phyloP scores from a whole-genome alignment of 2,329 filamentous ascomycete species.

The Xylariaceae sp. region DNA sequence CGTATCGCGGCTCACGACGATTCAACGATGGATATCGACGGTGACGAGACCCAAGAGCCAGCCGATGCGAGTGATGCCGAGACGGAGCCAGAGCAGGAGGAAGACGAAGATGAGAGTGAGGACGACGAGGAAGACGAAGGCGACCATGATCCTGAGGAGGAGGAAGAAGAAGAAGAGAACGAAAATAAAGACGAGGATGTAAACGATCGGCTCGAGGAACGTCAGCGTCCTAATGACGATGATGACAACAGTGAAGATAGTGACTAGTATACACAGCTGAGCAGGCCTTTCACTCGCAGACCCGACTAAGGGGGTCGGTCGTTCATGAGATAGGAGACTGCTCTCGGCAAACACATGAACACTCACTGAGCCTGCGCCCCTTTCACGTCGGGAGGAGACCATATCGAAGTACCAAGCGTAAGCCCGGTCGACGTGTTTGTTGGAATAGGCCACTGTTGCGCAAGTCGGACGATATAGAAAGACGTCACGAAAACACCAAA shows the following conservation, averaged over 20 bases:
- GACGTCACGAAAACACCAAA: too few species aligned
- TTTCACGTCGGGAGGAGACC: too few species aligned
- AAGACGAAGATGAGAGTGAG: constrained; percentile 42
- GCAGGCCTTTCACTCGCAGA: constrained; percentile 50
- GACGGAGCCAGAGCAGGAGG: constrained; percentile 41
- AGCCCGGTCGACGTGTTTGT: too few species aligned
- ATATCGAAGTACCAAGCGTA: too few species aligned
- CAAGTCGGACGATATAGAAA: too few species aligned
- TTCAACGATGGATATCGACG: constrained; percentile 43
- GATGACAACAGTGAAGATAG: constrained; percentile 42
- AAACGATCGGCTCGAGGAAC: not conserved
- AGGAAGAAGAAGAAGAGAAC: constrained; percentile 44
- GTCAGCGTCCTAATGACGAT: not conserved
- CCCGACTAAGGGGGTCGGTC: constrained; percentile 25
- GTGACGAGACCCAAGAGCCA: constrained; percentile 30
- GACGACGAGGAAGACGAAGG: constrained; percentile 37
- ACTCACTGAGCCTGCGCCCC: too few species aligned
- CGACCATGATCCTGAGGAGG: constrained; percentile 5
- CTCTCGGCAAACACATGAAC: too few species aligned
- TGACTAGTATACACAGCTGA: constrained; percentile 48
- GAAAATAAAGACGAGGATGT: not conserved
- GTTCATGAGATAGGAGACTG: too few species aligned
- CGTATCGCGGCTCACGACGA: constrained; percentile 33
- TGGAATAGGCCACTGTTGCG: too few species aligned
- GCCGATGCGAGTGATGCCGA: constrained; percentile 37